Conservation (phyloP, 805 yeast species). For the Dipodascus albidus region DNA sequence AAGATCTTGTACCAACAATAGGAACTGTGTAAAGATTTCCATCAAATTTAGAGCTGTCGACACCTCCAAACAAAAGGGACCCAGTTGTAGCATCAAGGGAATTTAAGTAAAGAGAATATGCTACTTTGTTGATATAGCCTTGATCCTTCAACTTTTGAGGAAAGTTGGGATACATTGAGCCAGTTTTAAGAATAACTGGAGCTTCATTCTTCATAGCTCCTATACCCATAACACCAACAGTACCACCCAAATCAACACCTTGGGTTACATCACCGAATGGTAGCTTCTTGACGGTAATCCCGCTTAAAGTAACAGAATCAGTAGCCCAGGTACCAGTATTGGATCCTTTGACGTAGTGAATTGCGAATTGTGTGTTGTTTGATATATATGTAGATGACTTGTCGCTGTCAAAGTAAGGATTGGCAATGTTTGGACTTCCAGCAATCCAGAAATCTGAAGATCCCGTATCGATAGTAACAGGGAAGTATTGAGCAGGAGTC, state of each 20-base stretch:
- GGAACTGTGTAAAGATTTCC: slow-evolving; percentile 33
- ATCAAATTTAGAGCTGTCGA: slow-evolving; percentile 35
- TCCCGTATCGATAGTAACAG: slow-evolving; percentile 37
- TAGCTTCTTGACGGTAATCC: neutral
- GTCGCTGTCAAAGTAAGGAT: neutral
- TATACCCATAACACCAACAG: slow-evolving; percentile 1
- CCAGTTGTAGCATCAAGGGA: slow-evolving; percentile 20
- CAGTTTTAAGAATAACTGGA: neutral
- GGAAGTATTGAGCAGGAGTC: slow-evolving; percentile 31
- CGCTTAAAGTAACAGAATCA: neutral
- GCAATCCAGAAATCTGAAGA: slow-evolving; percentile 39
- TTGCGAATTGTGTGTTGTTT: neutral
- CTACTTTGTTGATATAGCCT: slow-evolving; percentile 42
- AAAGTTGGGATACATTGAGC: slow-evolving; percentile 39
- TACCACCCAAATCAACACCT: neutral
- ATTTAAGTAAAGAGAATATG: slow-evolving; percentile 54
- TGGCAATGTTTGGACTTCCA: neutral
- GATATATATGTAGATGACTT: neutral
- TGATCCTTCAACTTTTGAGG: slow-evolving; percentile 44
- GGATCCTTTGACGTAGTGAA: slow-evolving; percentile 1
- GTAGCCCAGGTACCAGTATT: slow-evolving; percentile 1
- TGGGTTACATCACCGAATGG: neutral
- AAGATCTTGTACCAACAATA: slow-evolving; percentile 23
- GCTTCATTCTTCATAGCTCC: neutral
- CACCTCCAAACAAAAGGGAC: slow-evolving; percentile 35